phyloP scores from a whole-genome alignment of 257 asterid species.

The Coffea eugenioides region DNA sequence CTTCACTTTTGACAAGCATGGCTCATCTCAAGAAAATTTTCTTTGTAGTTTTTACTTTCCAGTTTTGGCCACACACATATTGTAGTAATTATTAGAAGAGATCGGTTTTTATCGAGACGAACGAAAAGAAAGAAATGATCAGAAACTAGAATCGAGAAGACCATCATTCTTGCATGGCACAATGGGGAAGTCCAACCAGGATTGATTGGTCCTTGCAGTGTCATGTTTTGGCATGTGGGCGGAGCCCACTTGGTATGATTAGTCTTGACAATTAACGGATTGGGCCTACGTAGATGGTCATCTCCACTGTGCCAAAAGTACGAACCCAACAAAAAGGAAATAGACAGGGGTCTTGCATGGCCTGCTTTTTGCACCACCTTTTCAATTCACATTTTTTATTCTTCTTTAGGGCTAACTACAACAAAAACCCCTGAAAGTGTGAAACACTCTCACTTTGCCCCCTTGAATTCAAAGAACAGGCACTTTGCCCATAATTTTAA shows the following conservation, averaged over 20 bases:
- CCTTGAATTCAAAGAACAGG: no score
- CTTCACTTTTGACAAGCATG: no score
- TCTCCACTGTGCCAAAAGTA: background rate
- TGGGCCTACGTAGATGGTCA: constrained; percentile 6
- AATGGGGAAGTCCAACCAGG: constrained; percentile 3
- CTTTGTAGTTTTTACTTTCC: no score
- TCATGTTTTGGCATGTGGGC: constrained; percentile 1
- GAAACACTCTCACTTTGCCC: no score
- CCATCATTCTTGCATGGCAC: background rate
- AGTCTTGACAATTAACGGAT: background rate
- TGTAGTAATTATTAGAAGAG: no score
- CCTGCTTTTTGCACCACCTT: background rate
- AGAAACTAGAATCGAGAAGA: background rate
- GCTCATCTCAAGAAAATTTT: no score
- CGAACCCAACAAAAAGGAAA: background rate
- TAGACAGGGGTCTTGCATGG: background rate
- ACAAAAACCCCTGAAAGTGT: no score
- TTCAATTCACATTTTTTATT: background rate
- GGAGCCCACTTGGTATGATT: constrained; percentile 19
- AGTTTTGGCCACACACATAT: no score
- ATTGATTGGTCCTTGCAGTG: background rate
- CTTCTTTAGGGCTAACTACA: no score
- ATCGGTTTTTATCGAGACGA: background rate
- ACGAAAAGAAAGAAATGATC: constrained; percentile 9
- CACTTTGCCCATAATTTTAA: no score